Conservation (phyloP, 306 rosid species). For the Luffa aegyptiaca region DNA sequence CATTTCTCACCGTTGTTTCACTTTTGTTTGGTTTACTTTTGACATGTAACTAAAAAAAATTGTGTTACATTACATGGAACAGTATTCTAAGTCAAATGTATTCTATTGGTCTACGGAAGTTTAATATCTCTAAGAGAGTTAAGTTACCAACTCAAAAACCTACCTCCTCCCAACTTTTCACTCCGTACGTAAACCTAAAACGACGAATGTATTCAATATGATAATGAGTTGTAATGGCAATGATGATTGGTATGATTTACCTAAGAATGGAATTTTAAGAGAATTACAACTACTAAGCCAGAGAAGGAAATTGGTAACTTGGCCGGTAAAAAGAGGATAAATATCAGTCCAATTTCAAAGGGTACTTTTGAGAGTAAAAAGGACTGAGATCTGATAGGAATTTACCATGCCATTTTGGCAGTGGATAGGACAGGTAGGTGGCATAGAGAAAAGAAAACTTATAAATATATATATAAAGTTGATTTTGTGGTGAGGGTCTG, state of each 20-base stretch:
- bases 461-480: neutral
- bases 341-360: neutral
- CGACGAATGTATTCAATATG: no score
- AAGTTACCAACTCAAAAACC: no score
- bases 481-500: neutral
- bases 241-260: neutral
- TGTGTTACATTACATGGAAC: no score
- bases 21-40: neutral
- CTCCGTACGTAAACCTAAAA: no score
- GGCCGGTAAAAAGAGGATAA: neutral
- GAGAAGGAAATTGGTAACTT: neutral
- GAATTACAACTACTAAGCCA: neutral
- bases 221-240: no score
- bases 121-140: no score
- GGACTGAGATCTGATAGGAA: neutral
- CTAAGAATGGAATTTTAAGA: neutral
- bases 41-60: no score
- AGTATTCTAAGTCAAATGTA: no score
- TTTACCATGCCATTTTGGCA: neutral
- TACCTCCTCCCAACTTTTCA: no score
- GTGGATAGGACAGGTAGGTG: constrained; percentile 1
- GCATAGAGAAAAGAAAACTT: neutral
- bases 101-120: no score
- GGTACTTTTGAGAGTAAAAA: neutral
- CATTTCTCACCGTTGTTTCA: neutral